Conservation (phyloP, 495 filamentous ascomycete species). For the Hypoxylon trugodes region DNA sequence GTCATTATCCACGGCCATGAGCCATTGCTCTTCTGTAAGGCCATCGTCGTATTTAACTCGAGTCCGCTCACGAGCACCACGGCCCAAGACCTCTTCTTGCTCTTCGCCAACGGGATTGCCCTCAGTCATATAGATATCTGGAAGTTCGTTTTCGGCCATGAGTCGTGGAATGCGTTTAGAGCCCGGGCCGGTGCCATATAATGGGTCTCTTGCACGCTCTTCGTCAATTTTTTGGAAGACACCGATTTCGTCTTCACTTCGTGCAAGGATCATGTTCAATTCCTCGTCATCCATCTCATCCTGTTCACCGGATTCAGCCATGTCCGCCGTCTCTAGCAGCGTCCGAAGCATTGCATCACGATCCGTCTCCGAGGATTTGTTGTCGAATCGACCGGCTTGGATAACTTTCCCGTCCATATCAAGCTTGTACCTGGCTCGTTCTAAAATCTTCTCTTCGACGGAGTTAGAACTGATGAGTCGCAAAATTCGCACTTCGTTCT, state of each 20-base stretch:
- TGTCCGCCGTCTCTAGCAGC: constrained; percentile 89
- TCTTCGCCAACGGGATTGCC: constrained; percentile 83
- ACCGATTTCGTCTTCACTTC: constrained; percentile 74
- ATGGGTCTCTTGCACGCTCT: constrained; percentile 66
- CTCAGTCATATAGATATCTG: constrained; percentile 90
- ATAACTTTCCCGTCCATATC: constrained; percentile 99
- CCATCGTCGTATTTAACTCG: constrained; percentile 96
- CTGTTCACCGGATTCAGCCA: constrained; percentile 81
- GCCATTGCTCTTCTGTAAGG: constrained; percentile 97
- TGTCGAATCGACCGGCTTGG: constrained; percentile 98
- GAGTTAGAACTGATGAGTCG: constrained; percentile 95
- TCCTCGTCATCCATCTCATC: constrained; percentile 98
- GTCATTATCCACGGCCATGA: constrained; percentile 90
- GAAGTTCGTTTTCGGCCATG: constrained; percentile 87
- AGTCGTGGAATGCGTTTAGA: constrained; percentile 76
- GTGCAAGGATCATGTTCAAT: constrained; percentile 85
- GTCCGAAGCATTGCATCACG: constrained; percentile 94
- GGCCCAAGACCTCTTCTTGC: constrained; percentile 77
- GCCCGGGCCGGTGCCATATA: constrained; percentile 72
- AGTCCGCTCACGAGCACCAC: constrained; percentile 92
- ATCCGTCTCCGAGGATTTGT: constrained; percentile 98
- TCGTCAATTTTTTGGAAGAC: constrained; percentile 82
- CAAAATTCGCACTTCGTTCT: constrained; percentile 98
- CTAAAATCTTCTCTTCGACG: constrained; percentile 97
- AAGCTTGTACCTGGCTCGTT: constrained; percentile 95